Evolutionary conservation across 495 filamentous ascomycete genomes (phyloP).

Genomic region (Clavariopsis aquatica): DNA sequence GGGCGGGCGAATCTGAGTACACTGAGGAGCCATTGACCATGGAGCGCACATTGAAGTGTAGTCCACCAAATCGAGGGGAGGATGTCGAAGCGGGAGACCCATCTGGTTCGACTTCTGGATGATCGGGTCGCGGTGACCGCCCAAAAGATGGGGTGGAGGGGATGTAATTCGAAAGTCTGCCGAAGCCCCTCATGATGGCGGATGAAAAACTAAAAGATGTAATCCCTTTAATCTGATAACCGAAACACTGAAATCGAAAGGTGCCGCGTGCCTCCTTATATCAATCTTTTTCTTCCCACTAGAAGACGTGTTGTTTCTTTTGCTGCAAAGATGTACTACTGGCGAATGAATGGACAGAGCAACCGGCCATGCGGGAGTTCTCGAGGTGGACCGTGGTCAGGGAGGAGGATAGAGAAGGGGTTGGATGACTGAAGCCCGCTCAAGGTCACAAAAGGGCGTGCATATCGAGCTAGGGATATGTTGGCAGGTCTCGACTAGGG

Average conservation of each 20-base stretch:
- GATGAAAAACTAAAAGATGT: not conserved
- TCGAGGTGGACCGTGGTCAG: constrained; percentile 15
- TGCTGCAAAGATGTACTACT: constrained; percentile 6
- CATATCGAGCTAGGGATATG: constrained; percentile 25
- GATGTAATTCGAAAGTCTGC: constrained; percentile 8
- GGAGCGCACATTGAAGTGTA: constrained; percentile 35
- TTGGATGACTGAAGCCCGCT: constrained; percentile 39
- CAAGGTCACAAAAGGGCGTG: constrained; percentile 31
- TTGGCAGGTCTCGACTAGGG: constrained; percentile 20
- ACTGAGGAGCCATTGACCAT: constrained; percentile 38
- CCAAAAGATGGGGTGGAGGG: constrained; percentile 5
- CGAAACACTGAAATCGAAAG: not conserved
- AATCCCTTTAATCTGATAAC: not conserved
- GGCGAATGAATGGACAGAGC: constrained; percentile 31
- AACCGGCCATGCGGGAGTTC: constrained; percentile 29
- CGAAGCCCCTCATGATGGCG: constrained; percentile 1
- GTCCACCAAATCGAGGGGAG: constrained; percentile 23
- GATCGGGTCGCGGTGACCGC: constrained; percentile 23
- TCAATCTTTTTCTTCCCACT: constrained; percentile 10
- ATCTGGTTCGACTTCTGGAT: not conserved
- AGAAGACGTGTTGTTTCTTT: constrained; percentile 19
- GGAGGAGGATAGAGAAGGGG: constrained; percentile 11
- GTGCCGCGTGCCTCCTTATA: constrained; percentile 25
- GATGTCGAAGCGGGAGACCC: constrained; percentile 25
- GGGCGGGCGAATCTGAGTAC: constrained; percentile 30